Base-by-base conservation (phyloP, 1,139 yeast species). In the Nakaseomyces sp. region DNA sequence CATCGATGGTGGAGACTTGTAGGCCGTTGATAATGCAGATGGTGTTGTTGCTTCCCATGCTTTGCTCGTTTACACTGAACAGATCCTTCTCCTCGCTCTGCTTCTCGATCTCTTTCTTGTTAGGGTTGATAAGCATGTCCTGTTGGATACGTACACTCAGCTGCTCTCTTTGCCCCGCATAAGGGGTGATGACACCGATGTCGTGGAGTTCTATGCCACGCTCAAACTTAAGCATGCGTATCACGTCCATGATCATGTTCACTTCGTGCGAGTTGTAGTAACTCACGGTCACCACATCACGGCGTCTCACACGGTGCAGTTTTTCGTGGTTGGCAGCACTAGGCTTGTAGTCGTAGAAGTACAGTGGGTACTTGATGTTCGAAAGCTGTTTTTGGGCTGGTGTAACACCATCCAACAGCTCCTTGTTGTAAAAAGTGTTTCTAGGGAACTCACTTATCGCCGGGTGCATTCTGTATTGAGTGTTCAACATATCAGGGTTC, bases 391-490 rank as follows among this genome's bases (percentile, higher is more conserved):
- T 69, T 43, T 76, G 72, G 24, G 65, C 71, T 0, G 64, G 73
- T 4, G 74, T 70, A 20, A 81, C 73, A 54, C 88, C 88, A 63
- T 81, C 81, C 42, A 69, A 67, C 51, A 81, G 66, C 51, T 67
- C 59, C 12, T 76, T 75, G 22, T 69, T 67, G 56, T 81, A 81
- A 48, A 81, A 79, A 46, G 66, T 68, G 41, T 60, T 65, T 50
- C 83, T 68, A 6, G 88, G 81, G 60, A 80, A 81, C 50, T 74
- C 77, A 68, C 83, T 74, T 37, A 77, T 77, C 41, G 58, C 64
- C 8, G 86, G 87, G 56, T 79, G 85, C 86, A 79, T 79, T 65
- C 88, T 73, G 57, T 81, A 81, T 57, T 81, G 88, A 1, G 79
- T 76, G 54, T 81, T 79, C 59, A 81, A 71, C 86, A 81, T 78